Base-by-base conservation (phyloP, 495 filamentous ascomycete genomes). In the Podospora didyma region DNA sequence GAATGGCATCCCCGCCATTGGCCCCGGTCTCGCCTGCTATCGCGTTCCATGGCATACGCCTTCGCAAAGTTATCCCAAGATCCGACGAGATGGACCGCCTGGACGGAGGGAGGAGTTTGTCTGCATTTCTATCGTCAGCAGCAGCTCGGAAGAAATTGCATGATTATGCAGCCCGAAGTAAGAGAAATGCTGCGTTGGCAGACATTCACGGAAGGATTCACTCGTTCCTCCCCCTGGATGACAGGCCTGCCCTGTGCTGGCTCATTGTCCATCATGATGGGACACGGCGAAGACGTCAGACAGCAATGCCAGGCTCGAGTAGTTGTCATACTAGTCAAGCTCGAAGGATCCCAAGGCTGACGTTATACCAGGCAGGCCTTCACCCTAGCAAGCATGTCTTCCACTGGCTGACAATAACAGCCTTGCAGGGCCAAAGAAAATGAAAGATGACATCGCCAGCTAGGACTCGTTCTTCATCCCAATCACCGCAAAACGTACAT, bases 21-120 rank as follows among this genome's bases (percentile, higher is more conserved):
- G 46, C 86, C 83, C 24, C 75, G 74, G 49, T 87, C 87, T 51
- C 84, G 78, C 64, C 86, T 83, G 54, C 67, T 73, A 62, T 96
- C 92, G 61, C 82, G 81, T 64, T 92, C 83, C 86, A 96, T 90
- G 2, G 70, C 78, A 76, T 96, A 92, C 22, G 82, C 70, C 62
- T 78, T 83, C 24, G 78, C 74, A 72, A 96, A 96, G 69, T 95
- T 96, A 71, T 96, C 91, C 92, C 91, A 96, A 54, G 92, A 96
- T 55, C 92, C 92, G 53, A 94, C 76, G 19, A 96, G 78, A 59
- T 90, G 85, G 52, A 96, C 89, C 11, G 86, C 86, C 46, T 80
- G 77, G 49, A 86, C 79, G 44, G 84, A 83, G 51, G 84, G 79
- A 21, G 82, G 78, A 44, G 87, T 86, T 72, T 83, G 79, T 58